phyloP scores from a whole-genome alignment of 164 flowering plant genomes.

The Aristolochia contorta region DNA sequence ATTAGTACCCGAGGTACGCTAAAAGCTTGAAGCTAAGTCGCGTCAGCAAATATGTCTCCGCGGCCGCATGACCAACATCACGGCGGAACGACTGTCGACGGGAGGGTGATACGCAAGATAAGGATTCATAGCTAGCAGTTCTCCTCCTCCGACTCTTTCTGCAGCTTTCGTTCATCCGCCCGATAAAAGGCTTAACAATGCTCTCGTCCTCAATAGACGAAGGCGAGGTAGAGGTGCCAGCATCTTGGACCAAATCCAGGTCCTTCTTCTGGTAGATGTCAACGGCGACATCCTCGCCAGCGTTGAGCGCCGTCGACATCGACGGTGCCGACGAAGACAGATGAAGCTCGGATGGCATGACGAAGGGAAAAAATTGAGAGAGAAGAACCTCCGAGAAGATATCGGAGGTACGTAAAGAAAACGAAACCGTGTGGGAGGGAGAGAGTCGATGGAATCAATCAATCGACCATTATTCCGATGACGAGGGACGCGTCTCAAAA shows the following conservation, averaged over 20 bases:
- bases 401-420: not conserved
- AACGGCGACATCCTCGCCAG: not conserved
- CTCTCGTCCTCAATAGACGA: slow-evolving; percentile 5
- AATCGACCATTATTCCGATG: too few relatives aligned
- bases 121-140: slow-evolving; percentile 11
- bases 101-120: slow-evolving; percentile 6
- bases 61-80: slow-evolving; percentile 51
- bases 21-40: slow-evolving; percentile 49
- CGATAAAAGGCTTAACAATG: not conserved
- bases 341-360: slow-evolving; percentile 1
- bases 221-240: not conserved
- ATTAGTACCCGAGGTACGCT: slow-evolving; percentile 59
- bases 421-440: too few relatives aligned
- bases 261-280: not conserved
- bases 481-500: too few relatives aligned
- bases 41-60: slow-evolving; percentile 53
- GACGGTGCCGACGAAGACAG: not conserved
- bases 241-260: not conserved
- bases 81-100: slow-evolving; percentile 23
- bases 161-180: too few relatives aligned
- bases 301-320: not conserved
- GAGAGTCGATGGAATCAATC: too few relatives aligned
- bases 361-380: not conserved
- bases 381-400: not conserved
- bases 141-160: too few relatives aligned